These are phyloP conservation scores for Glycine latifolia DNA, from an alignment of 306 rosid genomes.

Conservation along the genomic window DNA sequence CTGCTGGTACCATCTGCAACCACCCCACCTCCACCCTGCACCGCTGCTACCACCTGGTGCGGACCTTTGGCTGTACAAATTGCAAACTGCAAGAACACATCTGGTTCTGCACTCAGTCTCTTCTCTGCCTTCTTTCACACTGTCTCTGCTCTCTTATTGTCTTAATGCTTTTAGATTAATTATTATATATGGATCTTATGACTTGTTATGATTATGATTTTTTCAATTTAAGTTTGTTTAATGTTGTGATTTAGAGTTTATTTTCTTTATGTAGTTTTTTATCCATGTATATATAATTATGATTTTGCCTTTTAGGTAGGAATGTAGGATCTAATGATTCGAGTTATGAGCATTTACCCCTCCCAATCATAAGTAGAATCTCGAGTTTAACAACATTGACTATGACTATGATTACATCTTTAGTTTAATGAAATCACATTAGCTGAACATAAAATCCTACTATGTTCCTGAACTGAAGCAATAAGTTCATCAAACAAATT, in stretches of 20 bases:
- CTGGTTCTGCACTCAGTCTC: neutral
- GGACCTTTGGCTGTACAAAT: neutral
- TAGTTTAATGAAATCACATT: neutral
- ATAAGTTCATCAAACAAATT: neutral
- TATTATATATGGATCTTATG: neutral
- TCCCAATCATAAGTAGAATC: neutral
- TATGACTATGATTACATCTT: neutral
- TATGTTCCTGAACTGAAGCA: neutral
- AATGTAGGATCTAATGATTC: neutral
- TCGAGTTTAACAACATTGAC: neutral
- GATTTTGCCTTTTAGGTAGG: neutral
- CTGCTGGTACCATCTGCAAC: neutral
- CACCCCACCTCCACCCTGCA: neutral
- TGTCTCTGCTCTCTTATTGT: neutral
- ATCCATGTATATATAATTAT: neutral
- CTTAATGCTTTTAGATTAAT: neutral
- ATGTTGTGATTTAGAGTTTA: neutral
- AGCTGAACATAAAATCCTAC: conserved; percentile 21
- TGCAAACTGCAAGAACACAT: neutral
- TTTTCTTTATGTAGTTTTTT: neutral
- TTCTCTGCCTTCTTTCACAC: neutral
- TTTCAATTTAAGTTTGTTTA: neutral
- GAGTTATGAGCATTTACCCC: neutral
- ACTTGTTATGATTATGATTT: neutral
- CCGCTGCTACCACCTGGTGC: neutral